Evolutionary conservation across 2,329 filamentous ascomycete genomes (phyloP), one percentile per base, ranked within the genome.

Genomic region (Karstenula rhodostoma): DNA sequence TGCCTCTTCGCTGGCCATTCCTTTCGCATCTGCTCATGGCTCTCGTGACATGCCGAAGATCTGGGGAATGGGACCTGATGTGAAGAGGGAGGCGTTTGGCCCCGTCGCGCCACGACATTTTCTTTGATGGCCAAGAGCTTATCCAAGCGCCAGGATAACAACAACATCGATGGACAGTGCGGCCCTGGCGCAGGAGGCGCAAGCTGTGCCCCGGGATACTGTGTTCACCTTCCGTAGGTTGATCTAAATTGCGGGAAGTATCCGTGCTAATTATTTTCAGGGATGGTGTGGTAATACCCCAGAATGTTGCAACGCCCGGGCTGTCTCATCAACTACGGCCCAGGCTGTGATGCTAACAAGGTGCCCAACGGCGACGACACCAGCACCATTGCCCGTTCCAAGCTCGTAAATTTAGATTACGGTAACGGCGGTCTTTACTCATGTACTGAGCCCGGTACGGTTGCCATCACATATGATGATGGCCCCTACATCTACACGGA

Each of bases 381-480:
- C 0, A 79, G 80, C 3, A 78, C 74, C 1, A 72, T 88, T 56
- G 70, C 80, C 23, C 83, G 88, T 12, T 78, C 85, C 1, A 78
- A 84, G 32, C 69, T 86, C 2, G 88, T 88, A 9, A 74, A 59
- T 6, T 78, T 89, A 1, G 77, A 79, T 0, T 89, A 89, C 58
- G 87, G 87, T 25, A 80, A 84, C 35, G 80, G 72, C 1, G 83
- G 84, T n/a, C 85, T 90, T 59, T 86, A 85, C 63, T 77, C 81
- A 58, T 88, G 86, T 67, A 73, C 73, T 40, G 68, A 67, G 17
- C 79, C 83, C 2, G 86, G 87, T 55, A 86, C 85, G 4, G 83
- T 91, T 64, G 89, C 89, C 15, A 77, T 91, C 56, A 90, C 88
- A 0, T 90, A 85, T 64, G 88, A 90, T 67, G 89, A 90, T 70